These are phyloP conservation scores for Termitomyces sp. DNA, from an alignment of 768 basidiomycete genomes.

Conservation along the genomic window DNA sequence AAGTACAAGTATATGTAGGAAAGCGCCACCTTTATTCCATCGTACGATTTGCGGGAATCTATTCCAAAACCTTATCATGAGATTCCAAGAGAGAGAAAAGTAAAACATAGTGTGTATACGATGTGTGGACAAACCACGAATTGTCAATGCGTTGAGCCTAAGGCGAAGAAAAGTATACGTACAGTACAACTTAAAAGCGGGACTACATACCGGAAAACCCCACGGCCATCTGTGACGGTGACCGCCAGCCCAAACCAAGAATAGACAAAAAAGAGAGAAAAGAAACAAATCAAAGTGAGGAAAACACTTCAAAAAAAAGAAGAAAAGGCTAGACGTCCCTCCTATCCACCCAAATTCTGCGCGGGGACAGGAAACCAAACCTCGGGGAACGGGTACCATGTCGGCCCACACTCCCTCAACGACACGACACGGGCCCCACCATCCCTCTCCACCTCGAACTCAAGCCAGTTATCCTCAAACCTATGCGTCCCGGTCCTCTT, in stretches of 20 bases:
- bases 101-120: too few relatives aligned
- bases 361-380: slow-evolving; percentile 24
- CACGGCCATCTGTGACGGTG: not conserved
- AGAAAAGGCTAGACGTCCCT: not conserved
- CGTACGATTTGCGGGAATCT: too few relatives aligned
- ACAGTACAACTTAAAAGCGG: not conserved
- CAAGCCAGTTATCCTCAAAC: slow-evolving; percentile 37
- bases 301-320: not conserved
- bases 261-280: not conserved
- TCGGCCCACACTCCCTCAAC: slow-evolving; percentile 23
- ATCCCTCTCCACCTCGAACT: slow-evolving; percentile 27
- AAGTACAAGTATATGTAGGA: too few relatives aligned
- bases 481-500: slow-evolving; percentile 31
- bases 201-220: not conserved
- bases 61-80: too few relatives aligned
- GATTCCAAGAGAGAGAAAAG: not conserved
- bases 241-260: not conserved
- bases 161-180: not conserved
- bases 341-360: not conserved
- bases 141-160: not conserved
- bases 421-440: slow-evolving; percentile 10
- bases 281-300: not conserved
- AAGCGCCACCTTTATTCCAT: too few relatives aligned
- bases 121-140: not conserved
- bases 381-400: slow-evolving; percentile 39